Evolutionary conservation across 108 stramenopile species (phyloP).

Genomic region (Hondaea fermentalgiana): DNA sequence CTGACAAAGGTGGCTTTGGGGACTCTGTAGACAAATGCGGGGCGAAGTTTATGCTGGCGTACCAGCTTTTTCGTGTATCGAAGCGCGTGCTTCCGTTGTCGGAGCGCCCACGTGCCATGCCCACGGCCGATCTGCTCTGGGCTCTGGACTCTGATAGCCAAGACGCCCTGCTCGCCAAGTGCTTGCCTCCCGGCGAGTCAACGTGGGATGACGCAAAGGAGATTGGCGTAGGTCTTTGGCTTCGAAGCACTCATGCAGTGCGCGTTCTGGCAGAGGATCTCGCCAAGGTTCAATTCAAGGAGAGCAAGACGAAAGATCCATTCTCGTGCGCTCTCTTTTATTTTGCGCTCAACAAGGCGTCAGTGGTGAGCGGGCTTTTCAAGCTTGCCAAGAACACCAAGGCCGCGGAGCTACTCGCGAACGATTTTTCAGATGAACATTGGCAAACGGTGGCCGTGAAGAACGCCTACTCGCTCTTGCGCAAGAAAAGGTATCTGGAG

Average conservation of each 20-base stretch:
- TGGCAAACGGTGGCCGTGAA: background rate
- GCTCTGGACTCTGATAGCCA: background rate
- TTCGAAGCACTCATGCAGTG: background rate
- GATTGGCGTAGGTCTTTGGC: background rate
- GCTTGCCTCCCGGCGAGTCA: background rate
- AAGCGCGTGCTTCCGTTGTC: background rate
- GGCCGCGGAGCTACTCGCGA: background rate
- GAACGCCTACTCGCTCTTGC: background rate
- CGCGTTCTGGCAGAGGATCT: background rate
- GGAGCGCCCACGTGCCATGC: background rate
- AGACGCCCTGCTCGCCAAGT: background rate
- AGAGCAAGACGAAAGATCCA: background rate
- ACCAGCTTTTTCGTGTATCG: background rate
- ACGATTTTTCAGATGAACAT: background rate
- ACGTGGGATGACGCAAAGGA: background rate
- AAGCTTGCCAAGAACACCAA: constrained; percentile 4
- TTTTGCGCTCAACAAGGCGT: constrained; percentile 2
- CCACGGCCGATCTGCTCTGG: background rate
- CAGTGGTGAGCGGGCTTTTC: constrained; percentile 14
- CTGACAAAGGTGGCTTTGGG: background rate
- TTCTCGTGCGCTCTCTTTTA: background rate
- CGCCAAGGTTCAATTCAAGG: background rate
- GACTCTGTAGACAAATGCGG: background rate
- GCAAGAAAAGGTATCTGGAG: background rate
- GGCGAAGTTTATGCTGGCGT: background rate